Base-by-base conservation (phyloP, 164 flowering plant genomes). In the Saururus chinensis region DNA sequence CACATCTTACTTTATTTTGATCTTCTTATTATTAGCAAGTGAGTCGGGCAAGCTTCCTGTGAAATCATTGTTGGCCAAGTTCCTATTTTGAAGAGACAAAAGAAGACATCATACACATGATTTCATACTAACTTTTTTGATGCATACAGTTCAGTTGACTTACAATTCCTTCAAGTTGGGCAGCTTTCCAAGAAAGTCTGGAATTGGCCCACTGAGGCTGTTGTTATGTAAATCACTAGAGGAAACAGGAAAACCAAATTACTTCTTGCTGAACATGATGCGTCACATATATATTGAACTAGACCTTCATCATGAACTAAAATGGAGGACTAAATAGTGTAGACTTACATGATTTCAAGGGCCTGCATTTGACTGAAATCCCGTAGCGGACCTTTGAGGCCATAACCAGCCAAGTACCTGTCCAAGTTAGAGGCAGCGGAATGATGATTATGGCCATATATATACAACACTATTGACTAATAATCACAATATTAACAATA, bases 141-240 rank as follows among this genome's bases (percentile, higher is more conserved):
- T n/a, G 9, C 19, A 42, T 7, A 20, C 20, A 19, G 6, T 11
- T 21, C 24, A 16, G n/a, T 42, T 24, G 20, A 60, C 82, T 76
- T 59, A 79, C 82, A 76, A 42, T 60, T 30, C 16, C 61, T 60
- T 63, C 20, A 76, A 73, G 53, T 70, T 61, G 0, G 82, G 75
- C n/a, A 79, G 66, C 35, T 55, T 60, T 23, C 75, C 82, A 40
- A 79, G 76, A 25, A 72, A 79, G 60, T 74, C 75, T 21, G 78
- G 82, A 57, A 76, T 70, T 0, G 64, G 37, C 6, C 80, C 82
- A 19, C 0, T 21, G 10, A 76, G 40, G 60, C 64, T 72, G 63
- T 76, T 74, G 41, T 72, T 65, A 8, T 56, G 68, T 30, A 74
- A 13, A 61, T 74, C 71, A 53, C 78, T 72, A 7, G 19, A 23